Evolutionary conservation across 169 alveolate species (phyloP).

Genomic region (Eimeria maxima): DNA sequence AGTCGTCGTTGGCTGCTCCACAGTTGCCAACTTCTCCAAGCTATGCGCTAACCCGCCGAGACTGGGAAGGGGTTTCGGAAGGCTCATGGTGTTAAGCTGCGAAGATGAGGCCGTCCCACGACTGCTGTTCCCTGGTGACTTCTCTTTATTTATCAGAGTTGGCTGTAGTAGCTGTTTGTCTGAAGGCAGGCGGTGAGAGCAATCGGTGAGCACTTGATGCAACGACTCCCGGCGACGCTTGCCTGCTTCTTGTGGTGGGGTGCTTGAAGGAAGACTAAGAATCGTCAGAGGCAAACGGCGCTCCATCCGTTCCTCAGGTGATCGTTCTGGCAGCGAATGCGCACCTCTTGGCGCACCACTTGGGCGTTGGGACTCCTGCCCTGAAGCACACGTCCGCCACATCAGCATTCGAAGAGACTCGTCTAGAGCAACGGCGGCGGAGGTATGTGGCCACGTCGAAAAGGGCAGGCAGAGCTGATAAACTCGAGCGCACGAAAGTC

Average conservation of each 20-base stretch:
- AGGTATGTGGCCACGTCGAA: background rate
- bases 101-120: background rate
- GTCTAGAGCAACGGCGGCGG: background rate
- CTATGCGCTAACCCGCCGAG: background rate
- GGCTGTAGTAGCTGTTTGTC: background rate
- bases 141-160: background rate
- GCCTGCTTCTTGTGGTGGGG: conserved; percentile 8
- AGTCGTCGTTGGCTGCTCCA: background rate
- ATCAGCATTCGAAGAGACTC: background rate
- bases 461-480: background rate
- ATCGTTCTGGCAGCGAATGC: conserved; percentile 40
- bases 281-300: conserved; percentile 60
- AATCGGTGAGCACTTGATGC: background rate
- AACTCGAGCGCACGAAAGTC: too few species aligned
- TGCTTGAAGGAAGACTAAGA: conserved; percentile 27
- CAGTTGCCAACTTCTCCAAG: background rate
- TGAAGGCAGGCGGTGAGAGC: background rate
- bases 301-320: conserved; percentile 72
- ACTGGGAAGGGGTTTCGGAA: conserved; percentile 27
- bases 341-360: background rate
- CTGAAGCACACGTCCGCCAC: background rate
- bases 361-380: background rate
- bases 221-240: background rate
- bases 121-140: background rate
- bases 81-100: background rate